Conservation (phyloP, 495 filamentous ascomycete species). For the Lasiosphaeriaceae sp. region DNA sequence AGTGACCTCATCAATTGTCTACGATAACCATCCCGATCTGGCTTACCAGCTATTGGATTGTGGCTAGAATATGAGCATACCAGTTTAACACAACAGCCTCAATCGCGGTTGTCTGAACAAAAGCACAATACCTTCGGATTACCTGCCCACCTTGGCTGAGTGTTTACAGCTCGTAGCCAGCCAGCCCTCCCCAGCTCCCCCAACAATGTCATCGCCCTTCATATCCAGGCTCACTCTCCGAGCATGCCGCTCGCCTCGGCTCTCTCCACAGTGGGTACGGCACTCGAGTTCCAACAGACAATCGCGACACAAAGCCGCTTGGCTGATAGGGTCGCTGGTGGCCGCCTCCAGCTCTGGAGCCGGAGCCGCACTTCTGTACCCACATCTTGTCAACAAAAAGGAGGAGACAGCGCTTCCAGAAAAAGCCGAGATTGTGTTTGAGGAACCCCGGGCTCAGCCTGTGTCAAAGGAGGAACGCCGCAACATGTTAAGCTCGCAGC, state of each 20-base stretch:
- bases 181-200: too few relatives aligned
- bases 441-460: constrained; percentile 50
- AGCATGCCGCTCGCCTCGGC: background rate
- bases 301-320: constrained; percentile 9
- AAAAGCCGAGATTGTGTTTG: constrained; percentile 52
- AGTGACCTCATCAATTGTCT: too few relatives aligned
- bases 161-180: too few relatives aligned
- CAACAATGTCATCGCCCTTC: constrained; percentile 21
- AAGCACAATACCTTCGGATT: too few relatives aligned
- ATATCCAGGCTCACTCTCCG: constrained; percentile 19
- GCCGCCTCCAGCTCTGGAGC: constrained; percentile 26
- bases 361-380: constrained; percentile 21
- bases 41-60: too few relatives aligned
- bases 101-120: background rate
- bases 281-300: constrained; percentile 17
- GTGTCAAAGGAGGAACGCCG: constrained; percentile 63
- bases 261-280: constrained; percentile 29
- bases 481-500: constrained; percentile 69
- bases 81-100: too few relatives aligned
- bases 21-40: too few relatives aligned
- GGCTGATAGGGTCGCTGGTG: constrained; percentile 21
- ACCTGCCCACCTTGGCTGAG: too few relatives aligned
- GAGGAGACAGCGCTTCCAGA: constrained; percentile 4
- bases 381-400: constrained; percentile 7
- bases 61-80: too few relatives aligned